Evolutionary conservation across 2,329 filamentous ascomycete genomes (phyloP), one percentile per base, ranked within the genome.

Genomic region (Pseudophaeomoniella oleicola): DNA sequence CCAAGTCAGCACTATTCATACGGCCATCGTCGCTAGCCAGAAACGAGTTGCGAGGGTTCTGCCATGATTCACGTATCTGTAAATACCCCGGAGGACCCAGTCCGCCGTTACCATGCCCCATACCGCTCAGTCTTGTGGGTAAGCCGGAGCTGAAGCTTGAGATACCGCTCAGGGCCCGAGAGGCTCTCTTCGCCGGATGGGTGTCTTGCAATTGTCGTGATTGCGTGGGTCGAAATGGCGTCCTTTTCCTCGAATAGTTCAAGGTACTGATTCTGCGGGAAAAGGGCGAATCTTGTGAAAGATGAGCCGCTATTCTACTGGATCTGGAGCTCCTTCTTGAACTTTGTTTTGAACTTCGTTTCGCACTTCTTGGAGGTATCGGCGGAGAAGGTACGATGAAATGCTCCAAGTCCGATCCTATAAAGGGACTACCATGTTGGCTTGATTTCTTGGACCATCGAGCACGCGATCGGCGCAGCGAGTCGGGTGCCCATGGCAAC

Each of bases 91-190:
- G 48, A 19, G 54, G 51, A n/a, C 54, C 52, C 12, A 59, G 51
- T 3, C 57, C 56, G 30, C 59, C 58, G 2, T 56, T 53, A 3
- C 59, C 59, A 44, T 62, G 58, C 2, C 58, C 58, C 13, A 57
- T 58, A 13, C 59, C 59, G 36, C 58, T 62, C 13, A 57, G 46
- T 38, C 59, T 47, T n/a, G 55, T 45, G 0, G 59, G 58, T 19
- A 61, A 45, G 6, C 58, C 58, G 4, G 55, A 46, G 15, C 55
- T 52, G 16, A 57, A 45, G 12, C 52, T 47, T 4, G 55, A 57
- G 13, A 59, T 53, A 3, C 56, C 56, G 39, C 57, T 59, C 1
- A 56, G 58, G 15, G 54, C 54, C 37, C 50, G 56, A 1, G 57
- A 59, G 40, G 53, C 50, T 30, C 56, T 43, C 34, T 47, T 57